A percentile compares a stretch with the other conserved stretches of the same genome.
Evolutionary conservation across 345 rosid genomes (phyloP).

Genomic region (Pseudoturritis turrita): DNA sequence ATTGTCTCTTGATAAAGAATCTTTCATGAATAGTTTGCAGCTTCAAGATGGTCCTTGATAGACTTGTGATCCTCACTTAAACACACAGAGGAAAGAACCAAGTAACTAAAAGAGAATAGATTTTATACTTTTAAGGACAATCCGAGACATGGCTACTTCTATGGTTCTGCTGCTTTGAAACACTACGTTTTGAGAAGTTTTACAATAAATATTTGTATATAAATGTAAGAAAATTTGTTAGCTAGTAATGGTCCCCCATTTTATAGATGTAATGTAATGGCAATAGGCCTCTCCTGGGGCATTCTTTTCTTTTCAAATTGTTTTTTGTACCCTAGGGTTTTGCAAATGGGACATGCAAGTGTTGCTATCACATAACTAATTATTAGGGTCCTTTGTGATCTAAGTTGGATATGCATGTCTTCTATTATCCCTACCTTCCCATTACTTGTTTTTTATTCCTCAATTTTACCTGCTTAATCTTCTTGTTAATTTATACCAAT

Average conservation of each 20-base stretch:
- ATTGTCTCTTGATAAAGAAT: conserved; percentile 34
- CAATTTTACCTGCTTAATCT: neutral
- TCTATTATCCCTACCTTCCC: neutral
- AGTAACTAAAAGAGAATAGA: conserved; percentile 32
- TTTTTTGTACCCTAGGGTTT: conserved; percentile 49
- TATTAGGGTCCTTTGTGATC: conserved; percentile 53
- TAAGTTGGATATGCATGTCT: conserved; percentile 39
- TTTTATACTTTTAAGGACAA: conserved; percentile 32
- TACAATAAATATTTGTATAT: conserved; percentile 28
- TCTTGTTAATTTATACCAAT: neutral
- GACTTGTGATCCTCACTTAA: conserved; percentile 35
- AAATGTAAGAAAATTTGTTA: conserved; percentile 13
- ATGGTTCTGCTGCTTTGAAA: conserved; percentile 33
- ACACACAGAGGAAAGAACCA: conserved; percentile 33
- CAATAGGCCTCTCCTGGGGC: conserved; percentile 34
- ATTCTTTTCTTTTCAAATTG: conserved; percentile 30
- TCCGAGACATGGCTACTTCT: conserved; percentile 27
- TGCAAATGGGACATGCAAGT: conserved; percentile 64
- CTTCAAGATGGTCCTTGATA: conserved; percentile 35
- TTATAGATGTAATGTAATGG: conserved; percentile 16
- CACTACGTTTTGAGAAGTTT: conserved; percentile 33
- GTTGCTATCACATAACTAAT: conserved; percentile 63
- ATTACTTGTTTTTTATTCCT: neutral
- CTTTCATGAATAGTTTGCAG: conserved; percentile 34
- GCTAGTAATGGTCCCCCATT: conserved; percentile 56